These are phyloP conservation scores for Tylopilus rubrobrunneus DNA, from an alignment of 768 basidiomycete genomes.

Conservation along the genomic window DNA sequence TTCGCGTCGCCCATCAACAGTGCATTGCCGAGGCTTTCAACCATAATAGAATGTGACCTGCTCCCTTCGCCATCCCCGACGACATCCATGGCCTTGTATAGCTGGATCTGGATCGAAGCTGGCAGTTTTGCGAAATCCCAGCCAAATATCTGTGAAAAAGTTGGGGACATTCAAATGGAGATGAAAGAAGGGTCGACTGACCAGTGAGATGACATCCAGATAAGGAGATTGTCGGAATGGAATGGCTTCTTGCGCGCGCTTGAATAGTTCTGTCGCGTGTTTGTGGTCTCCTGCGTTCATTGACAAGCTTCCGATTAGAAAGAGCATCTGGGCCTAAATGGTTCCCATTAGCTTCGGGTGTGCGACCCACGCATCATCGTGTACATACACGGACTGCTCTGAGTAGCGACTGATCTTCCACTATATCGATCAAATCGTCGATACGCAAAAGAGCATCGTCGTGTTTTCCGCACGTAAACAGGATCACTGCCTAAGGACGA, in stretches of 20 bases:
- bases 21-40: background rate
- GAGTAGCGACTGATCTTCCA: background rate
- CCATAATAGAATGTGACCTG: background rate
- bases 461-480: slow-evolving; percentile 9
- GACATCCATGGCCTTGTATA: background rate
- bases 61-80: background rate
- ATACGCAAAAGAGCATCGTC: slow-evolving; percentile 1
- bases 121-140: background rate
- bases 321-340: background rate
- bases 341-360: too few species aligned
- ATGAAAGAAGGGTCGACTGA: background rate
- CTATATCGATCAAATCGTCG: background rate
- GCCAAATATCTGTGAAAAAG: background rate
- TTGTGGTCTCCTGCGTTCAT: background rate
- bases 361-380: background rate
- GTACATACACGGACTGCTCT: background rate
- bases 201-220: background rate
- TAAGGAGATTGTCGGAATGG: background rate
- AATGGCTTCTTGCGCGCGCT: background rate
- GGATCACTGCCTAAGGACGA: background rate
- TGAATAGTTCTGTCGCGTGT: background rate
- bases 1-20: background rate
- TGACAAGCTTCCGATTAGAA: background rate
- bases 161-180: too few species aligned
- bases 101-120: background rate